Conservation (phyloP, 164 flowering plant genomes). For the Santalum album region DNA sequence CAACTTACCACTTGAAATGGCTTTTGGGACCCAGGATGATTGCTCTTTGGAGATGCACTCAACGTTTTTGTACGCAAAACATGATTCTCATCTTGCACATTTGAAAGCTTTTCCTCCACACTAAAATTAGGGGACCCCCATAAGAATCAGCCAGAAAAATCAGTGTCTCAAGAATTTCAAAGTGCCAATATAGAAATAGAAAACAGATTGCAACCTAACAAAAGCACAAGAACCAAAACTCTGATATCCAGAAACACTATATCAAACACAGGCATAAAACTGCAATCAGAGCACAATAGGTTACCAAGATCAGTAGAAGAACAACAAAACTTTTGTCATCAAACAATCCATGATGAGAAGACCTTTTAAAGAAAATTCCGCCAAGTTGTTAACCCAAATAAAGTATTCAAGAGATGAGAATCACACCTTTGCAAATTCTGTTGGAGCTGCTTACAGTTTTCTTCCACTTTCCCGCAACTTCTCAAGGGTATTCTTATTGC, state of each 20-base stretch:
- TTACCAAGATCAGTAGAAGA: no score
- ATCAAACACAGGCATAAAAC: no score
- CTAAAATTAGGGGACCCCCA: no score
- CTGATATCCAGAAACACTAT: no score
- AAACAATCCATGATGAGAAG: no score
- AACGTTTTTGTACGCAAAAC: conserved; percentile 73
- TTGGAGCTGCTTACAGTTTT: conserved; percentile 54
- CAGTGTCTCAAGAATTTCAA: no score
- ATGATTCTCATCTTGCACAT: conserved; percentile 76
- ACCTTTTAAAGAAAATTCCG: neutral
- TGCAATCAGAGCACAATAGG: no score
- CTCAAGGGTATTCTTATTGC: conserved; percentile 30
- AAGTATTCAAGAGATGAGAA: neutral
- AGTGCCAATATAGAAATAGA: no score
- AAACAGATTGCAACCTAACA: no score
- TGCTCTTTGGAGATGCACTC: conserved; percentile 45
- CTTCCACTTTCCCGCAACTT: conserved; percentile 69
- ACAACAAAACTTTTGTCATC: no score
- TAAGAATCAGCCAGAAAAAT: no score
- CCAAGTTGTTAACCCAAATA: neutral
- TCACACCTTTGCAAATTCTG: conserved; percentile 58
- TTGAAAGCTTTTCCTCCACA: conserved; percentile 73
- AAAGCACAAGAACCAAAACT: no score
- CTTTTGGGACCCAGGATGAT: conserved; percentile 40
- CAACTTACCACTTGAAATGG: conserved; percentile 49